Percentiles rank a stretch among this genome's conserved stretches.
phyloP scores from a whole-genome alignment of 208 protist genomes.

The Eutreptiella sp. region DNA sequence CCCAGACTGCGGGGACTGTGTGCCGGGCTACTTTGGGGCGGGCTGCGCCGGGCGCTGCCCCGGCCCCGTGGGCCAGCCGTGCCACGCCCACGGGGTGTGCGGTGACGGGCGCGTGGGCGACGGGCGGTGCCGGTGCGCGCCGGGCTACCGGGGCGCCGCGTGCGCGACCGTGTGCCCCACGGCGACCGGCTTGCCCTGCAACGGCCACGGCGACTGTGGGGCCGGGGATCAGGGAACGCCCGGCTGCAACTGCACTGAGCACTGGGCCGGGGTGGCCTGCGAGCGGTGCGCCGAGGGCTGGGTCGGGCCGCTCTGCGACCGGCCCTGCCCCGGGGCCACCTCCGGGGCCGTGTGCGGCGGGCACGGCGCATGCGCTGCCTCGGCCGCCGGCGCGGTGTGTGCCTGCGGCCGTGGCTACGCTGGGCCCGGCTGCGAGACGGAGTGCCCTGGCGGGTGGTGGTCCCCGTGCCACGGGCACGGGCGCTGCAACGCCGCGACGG shows the following conservation, averaged over 20 bases:
- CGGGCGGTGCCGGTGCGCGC: conserved; percentile 10
- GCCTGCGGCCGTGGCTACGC: conserved; percentile 22
- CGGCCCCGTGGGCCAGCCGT: no score
- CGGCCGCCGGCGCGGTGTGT: no score
- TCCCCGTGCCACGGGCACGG: no score
- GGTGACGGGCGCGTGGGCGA: conserved; percentile 11
- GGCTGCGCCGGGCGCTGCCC: not conserved
- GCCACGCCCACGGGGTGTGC: conserved; percentile 22
- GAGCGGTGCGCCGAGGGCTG: no score
- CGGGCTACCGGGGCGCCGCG: conserved; percentile 1
- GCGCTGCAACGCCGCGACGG: not conserved
- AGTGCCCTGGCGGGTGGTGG: conserved; percentile 7
- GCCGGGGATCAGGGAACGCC: no score
- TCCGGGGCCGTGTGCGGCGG: no score
- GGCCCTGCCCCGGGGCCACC: no score
- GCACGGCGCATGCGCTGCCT: no score
- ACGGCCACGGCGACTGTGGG: conserved; percentile 23
- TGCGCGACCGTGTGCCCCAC: conserved; percentile 17
- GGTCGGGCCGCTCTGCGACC: no score
- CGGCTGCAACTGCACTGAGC: no score
- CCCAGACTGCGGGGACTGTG: conserved; percentile 12
- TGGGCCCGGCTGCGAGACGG: conserved; percentile 5
- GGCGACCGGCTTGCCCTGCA: not conserved
- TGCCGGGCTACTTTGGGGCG: conserved; percentile 9
- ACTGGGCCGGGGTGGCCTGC: no score